Evolutionary conservation across 768 basidiomycete species (phyloP), one percentile per base, ranked within the genome.

Genomic region (Tylopilus sp.): DNA sequence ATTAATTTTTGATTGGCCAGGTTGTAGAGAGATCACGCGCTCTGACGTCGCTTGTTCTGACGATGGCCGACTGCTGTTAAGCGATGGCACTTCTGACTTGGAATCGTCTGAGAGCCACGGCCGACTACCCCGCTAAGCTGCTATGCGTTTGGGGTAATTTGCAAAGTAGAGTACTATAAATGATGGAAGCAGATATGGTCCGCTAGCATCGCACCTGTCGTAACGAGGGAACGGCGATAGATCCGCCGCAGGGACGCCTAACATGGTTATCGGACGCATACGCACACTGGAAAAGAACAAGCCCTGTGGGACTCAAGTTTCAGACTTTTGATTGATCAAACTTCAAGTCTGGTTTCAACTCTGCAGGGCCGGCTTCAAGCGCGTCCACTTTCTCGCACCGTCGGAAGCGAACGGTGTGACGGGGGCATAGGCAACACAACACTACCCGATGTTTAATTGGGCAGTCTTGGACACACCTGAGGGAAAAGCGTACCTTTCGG

Each of bases 331-430:
- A 48, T 51, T 17, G 12, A 25, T n/a, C n/a, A n/a, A 39, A 40
- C 55, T 43, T 51, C 40, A 25, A n/a, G 21, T 35, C 42, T 35
- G 26, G 61, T 63, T 62, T 62, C 61, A 52, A 45, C 25, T 55
- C 38, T 30, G n/a, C 52, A 62, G 52, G 57, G 47, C 36, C 40
- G 45, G 10, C 28, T 28, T 41, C 48, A 44, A 26, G 30, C 25
- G 11, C 21, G 42, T n/a, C 35, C 22, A 35, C 30, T 46, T 51
- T 20, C 39, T 45, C 53, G 41, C 53, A 47, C 48, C 35, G n/a
- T 25, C 62, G 63, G 62, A 62, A 59, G 60, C 60, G 63, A 59
- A 52, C 59, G 56, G 6, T 28, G 39, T 41, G 44, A 41, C 10
- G 45, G 23, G 28, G 25, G 44, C 30, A 31, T 31, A 31, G 12